A percentile compares a stretch with the other conserved stretches of the same genome.
These are phyloP conservation scores for Apiotrichum laibachii DNA, from an alignment of 1,284 basidiomycete species.

Conservation along the genomic window DNA sequence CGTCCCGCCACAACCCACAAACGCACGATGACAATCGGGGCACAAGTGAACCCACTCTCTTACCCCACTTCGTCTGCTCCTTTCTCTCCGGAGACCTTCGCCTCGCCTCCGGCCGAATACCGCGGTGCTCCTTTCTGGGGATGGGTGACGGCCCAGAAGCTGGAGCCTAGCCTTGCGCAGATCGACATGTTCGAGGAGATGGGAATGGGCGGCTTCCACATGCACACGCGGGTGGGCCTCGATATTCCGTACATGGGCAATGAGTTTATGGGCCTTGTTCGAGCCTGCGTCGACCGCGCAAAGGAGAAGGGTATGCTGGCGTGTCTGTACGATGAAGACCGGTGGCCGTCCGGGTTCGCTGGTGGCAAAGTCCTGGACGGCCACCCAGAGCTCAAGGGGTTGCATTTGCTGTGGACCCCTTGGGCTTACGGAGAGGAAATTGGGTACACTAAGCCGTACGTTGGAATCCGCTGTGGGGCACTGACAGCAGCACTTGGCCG, in stretches of 20 bases:
- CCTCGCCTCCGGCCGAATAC: conserved; percentile 26
- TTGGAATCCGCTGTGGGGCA: not conserved
- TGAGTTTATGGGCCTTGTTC: conserved; percentile 32
- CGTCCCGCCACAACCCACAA: not conserved
- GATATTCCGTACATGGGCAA: conserved; percentile 35
- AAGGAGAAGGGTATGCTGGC: conserved; percentile 34
- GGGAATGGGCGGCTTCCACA: conserved; percentile 38
- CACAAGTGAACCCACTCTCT: conserved; percentile 21
- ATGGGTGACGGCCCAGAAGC: conserved; percentile 29
- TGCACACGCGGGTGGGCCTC: conserved; percentile 34
- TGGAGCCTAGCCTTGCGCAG: conserved; percentile 20
- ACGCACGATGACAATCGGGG: not conserved
- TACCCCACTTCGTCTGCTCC: conserved; percentile 25
- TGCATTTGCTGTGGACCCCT: conserved; percentile 31
- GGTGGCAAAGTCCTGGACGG: conserved; percentile 30
- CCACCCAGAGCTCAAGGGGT: conserved; percentile 26
- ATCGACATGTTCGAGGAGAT: conserved; percentile 29
- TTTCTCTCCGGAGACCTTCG: conserved; percentile 23
- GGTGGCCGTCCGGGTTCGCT: conserved; percentile 37
- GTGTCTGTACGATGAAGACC: conserved; percentile 34
- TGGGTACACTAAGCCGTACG: conserved; percentile 24
- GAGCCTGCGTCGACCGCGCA: conserved; percentile 22
- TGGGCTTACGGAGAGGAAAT: conserved; percentile 30
- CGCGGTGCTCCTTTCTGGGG: conserved; percentile 34
- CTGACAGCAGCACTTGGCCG: conserved; percentile 18